Conservation (phyloP, 805 yeast genomes). For the Candida vaughaniae region DNA sequence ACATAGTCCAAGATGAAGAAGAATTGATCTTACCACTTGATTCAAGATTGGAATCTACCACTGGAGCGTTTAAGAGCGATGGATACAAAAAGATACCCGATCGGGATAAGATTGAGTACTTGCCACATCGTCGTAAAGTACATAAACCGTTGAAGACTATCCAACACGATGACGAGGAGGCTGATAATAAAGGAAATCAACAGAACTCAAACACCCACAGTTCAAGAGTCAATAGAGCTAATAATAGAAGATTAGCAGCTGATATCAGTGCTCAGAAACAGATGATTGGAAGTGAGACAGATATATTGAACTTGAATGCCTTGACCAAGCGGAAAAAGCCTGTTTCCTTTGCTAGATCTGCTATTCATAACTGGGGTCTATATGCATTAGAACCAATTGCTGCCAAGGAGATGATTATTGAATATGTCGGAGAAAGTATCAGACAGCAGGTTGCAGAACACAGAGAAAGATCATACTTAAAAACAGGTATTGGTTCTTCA, state of each 20-base stretch:
- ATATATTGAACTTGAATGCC: slow-evolving; percentile 78
- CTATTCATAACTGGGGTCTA: slow-evolving; percentile 97
- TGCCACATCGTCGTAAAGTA: slow-evolving; percentile 75
- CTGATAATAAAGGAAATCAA: slow-evolving; percentile 15
- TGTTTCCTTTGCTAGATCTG: slow-evolving; percentile 94
- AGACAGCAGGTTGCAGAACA: slow-evolving; percentile 93
- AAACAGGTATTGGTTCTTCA: slow-evolving; percentile 93
- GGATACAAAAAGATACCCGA: slow-evolving; percentile 77
- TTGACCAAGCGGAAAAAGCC: slow-evolving; percentile 88
- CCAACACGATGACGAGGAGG: slow-evolving; percentile 58
- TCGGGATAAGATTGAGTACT: slow-evolving; percentile 65
- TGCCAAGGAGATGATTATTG: slow-evolving; percentile 97
- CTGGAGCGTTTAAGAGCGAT: slow-evolving; percentile 68
- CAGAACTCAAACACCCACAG: slow-evolving; percentile 58
- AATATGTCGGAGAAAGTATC: slow-evolving; percentile 93
- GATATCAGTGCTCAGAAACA: slow-evolving; percentile 81
- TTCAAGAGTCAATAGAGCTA: slow-evolving; percentile 83
- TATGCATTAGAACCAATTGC: slow-evolving; percentile 94
- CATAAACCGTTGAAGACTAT: slow-evolving; percentile 73
- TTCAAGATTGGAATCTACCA: slow-evolving; percentile 35
- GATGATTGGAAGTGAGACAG: slow-evolving; percentile 77
- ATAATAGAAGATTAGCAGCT: slow-evolving; percentile 84
- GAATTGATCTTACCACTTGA: slow-evolving; percentile 25
- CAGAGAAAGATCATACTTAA: slow-evolving; percentile 79
- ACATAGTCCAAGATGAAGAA: slow-evolving; percentile 24